These are phyloP conservation scores for Gossypium sturtianum DNA, from an alignment of 345 rosid genomes.

Conservation along the genomic window DNA sequence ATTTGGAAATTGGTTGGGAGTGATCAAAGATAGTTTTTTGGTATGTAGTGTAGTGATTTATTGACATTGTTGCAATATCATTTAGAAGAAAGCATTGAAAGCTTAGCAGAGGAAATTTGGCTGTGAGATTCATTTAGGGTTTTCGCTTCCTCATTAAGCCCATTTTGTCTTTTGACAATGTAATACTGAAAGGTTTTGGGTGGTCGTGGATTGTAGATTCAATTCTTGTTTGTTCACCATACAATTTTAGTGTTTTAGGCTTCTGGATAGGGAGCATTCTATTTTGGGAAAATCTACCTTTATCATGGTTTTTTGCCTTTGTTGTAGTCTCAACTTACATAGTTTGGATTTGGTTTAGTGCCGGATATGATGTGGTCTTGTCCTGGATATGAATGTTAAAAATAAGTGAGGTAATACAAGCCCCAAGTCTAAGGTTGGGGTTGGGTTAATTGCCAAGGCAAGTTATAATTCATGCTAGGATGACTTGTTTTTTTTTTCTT, in stretches of 20 bases:
- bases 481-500: too few species aligned
- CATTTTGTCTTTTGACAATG: neutral
- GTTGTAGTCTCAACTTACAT: neutral
- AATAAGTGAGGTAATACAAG: too few species aligned
- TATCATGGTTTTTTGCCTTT: neutral
- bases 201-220: neutral
- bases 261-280: neutral
- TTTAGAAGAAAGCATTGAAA: neutral
- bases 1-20: neutral
- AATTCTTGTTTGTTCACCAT: neutral
- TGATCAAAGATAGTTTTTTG: neutral
- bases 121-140: neutral
- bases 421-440: too few species aligned
- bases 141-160: neutral
- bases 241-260: neutral
- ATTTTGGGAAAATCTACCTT: neutral
- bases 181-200: neutral
- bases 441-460: too few species aligned
- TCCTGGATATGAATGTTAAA: neutral
- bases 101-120: neutral
- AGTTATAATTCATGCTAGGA: too few species aligned
- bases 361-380: neutral
- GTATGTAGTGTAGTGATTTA: conserved; percentile 1
- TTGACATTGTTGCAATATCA: conserved; percentile 7
- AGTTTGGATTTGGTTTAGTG: neutral